These are phyloP conservation scores for Diaporthe sp. DNA, from an alignment of 2,329 filamentous ascomycete species.

Conservation along the genomic window DNA sequence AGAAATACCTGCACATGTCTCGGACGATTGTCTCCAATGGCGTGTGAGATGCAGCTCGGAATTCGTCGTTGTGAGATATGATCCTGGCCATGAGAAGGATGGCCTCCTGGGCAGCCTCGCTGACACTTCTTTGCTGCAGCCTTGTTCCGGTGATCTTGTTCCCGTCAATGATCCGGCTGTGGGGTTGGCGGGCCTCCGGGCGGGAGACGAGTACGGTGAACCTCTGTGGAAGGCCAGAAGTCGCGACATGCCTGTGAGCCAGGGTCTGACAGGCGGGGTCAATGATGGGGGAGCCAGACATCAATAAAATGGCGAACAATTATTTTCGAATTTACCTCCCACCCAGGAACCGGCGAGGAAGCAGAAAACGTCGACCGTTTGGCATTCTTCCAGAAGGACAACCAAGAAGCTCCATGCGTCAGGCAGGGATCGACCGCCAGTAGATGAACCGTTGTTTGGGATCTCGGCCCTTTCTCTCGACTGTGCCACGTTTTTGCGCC, in stretches of 20 bases:
- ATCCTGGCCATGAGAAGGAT: not conserved
- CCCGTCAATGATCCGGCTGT: not conserved
- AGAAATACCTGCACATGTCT: not conserved
- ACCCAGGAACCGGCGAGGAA: conserved; percentile 5
- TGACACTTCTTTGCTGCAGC: conserved; percentile 10
- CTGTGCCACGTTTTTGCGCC: conserved; percentile 31
- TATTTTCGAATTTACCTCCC: conserved; percentile 34
- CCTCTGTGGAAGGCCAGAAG: not conserved
- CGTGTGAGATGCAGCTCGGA: not conserved
- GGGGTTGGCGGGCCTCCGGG: conserved; percentile 8
- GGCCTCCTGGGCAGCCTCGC: conserved; percentile 10
- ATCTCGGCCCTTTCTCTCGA: conserved; percentile 31
- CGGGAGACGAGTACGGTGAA: not conserved
- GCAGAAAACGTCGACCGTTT: conserved; percentile 28
- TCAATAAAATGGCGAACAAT: conserved; percentile 30
- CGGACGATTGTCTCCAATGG: too few species aligned
- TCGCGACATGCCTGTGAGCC: not conserved
- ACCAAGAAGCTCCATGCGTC: conserved; percentile 22
- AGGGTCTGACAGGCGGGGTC: too few species aligned
- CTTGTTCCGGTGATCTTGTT: conserved; percentile 12
- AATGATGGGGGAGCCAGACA: not conserved
- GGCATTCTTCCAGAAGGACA: conserved; percentile 34
- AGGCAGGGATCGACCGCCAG: conserved; percentile 29
- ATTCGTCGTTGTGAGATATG: not conserved
- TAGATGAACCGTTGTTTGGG: conserved; percentile 35